These are phyloP conservation scores for Wickerhamiella slavikovae DNA, from an alignment of 805 yeast genomes.

Conservation along the genomic window DNA sequence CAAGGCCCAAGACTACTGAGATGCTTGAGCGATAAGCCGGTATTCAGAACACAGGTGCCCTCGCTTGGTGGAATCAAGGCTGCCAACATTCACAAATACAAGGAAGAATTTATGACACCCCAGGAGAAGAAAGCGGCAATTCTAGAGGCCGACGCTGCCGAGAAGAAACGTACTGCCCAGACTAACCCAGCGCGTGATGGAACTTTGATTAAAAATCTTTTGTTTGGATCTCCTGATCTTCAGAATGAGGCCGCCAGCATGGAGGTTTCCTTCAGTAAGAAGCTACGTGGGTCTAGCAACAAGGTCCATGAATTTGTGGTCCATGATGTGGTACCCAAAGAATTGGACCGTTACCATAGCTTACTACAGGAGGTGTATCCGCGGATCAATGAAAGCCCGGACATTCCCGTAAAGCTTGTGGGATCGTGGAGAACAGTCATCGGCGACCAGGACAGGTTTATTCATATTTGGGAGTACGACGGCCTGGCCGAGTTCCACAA, in stretches of 20 bases:
- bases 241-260: constrained; percentile 17
- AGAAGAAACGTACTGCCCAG: background rate
- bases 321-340: constrained; percentile 20
- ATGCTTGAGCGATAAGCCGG: background rate
- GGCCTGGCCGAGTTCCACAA: constrained; percentile 23
- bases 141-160: constrained; percentile 2
- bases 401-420: constrained; percentile 18
- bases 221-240: constrained; percentile 20
- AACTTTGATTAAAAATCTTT: constrained; percentile 17
- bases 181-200: no score
- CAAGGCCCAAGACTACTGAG: no score
- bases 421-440: constrained; percentile 24
- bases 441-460: constrained; percentile 23
- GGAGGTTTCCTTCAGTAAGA: constrained; percentile 18
- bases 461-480: constrained; percentile 24
- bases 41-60: constrained; percentile 9
- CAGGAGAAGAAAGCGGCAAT: constrained; percentile 4
- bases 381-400: constrained; percentile 15
- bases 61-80: constrained; percentile 17
- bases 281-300: constrained; percentile 22
- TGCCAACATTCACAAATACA: constrained; percentile 15
- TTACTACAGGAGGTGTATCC: constrained; percentile 18
- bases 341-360: constrained; percentile 18
- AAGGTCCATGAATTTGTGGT: constrained; percentile 22
- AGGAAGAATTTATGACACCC: constrained; percentile 9